Evolutionary conservation across 1,139 yeast genomes (phyloP).

Genomic region (Taphrina pruni): DNA sequence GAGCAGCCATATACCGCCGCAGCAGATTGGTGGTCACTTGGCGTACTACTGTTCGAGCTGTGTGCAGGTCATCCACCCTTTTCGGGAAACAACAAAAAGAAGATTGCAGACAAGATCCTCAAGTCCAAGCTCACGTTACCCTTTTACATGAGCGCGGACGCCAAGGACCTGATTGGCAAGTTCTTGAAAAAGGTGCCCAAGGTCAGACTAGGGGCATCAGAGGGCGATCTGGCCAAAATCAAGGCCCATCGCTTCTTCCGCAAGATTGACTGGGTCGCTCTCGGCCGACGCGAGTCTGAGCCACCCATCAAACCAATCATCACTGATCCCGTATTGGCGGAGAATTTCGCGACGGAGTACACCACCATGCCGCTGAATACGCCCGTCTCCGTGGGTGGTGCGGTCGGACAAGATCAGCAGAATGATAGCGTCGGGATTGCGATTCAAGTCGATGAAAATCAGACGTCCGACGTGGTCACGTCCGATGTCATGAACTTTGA

Average conservation of each 20-base stretch:
- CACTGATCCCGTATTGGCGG: constrained; percentile 86
- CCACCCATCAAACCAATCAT: constrained; percentile 90
- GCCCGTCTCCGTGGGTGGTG: constrained; percentile 2
- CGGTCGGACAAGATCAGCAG: background rate
- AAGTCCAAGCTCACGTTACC: constrained; percentile 79
- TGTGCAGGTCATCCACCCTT: constrained; percentile 93
- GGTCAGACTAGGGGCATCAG: constrained; percentile 65
- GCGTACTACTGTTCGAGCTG: constrained; percentile 85
- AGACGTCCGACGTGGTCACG: background rate
- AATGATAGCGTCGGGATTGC: constrained; percentile 12
- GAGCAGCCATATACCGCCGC: constrained; percentile 85
- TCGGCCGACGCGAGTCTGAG: constrained; percentile 59
- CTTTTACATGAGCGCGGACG: constrained; percentile 78
- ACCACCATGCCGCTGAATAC: constrained; percentile 64
- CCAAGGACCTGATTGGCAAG: constrained; percentile 78
- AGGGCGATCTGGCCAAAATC: constrained; percentile 68
- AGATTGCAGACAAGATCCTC: constrained; percentile 78
- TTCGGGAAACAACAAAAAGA: constrained; percentile 84
- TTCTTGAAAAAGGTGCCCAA: constrained; percentile 74
- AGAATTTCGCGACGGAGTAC: constrained; percentile 86
- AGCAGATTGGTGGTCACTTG: constrained; percentile 98
- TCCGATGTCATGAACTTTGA: constrained; percentile 33
- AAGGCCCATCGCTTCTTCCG: constrained; percentile 81
- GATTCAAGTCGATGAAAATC: constrained; percentile 8
- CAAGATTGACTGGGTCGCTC: constrained; percentile 72